These are phyloP conservation scores for Blumeriella jaapii DNA, from an alignment of 2,329 filamentous ascomycete genomes.

Conservation along the genomic window DNA sequence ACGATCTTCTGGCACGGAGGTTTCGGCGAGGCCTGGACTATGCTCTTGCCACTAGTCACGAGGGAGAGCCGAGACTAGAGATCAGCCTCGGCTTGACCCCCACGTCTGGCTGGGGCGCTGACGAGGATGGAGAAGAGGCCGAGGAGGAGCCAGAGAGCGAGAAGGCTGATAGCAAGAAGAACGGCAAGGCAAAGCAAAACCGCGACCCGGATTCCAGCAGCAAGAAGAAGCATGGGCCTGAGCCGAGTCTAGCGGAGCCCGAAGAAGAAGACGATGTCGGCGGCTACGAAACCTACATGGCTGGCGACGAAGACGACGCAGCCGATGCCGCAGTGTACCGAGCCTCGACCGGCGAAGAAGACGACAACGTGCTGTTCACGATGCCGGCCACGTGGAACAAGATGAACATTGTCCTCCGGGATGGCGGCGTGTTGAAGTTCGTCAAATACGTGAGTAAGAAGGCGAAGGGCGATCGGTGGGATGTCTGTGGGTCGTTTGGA, in stretches of 20 bases:
- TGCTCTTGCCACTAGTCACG: conserved; percentile 80
- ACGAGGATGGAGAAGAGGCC: conserved; percentile 42
- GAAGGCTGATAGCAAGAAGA: conserved; percentile 27
- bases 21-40: conserved; percentile 87
- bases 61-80: conserved; percentile 67
- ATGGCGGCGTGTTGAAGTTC: conserved; percentile 78
- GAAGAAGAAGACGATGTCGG: conserved; percentile 48
- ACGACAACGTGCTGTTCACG: conserved; percentile 61
- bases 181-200: conserved; percentile 20
- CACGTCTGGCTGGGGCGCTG: conserved; percentile 71
- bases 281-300: conserved; percentile 89
- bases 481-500: conserved; percentile 69
- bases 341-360: conserved; percentile 52
- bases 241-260: too few species aligned
- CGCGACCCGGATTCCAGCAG: conserved; percentile 17
- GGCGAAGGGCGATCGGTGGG: conserved; percentile 85
- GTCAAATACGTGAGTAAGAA: conserved; percentile 86
- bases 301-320: conserved; percentile 60
- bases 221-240: conserved; percentile 12
- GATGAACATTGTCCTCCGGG: conserved; percentile 78
- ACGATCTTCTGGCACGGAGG: conserved; percentile 70
- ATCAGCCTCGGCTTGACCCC: conserved; percentile 82
- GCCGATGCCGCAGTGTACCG: conserved; percentile 82
- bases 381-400: conserved; percentile 75
- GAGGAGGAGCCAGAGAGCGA: conserved; percentile 28